Base-by-base conservation (phyloP, 805 yeast genomes). In the Candida golubevii region DNA sequence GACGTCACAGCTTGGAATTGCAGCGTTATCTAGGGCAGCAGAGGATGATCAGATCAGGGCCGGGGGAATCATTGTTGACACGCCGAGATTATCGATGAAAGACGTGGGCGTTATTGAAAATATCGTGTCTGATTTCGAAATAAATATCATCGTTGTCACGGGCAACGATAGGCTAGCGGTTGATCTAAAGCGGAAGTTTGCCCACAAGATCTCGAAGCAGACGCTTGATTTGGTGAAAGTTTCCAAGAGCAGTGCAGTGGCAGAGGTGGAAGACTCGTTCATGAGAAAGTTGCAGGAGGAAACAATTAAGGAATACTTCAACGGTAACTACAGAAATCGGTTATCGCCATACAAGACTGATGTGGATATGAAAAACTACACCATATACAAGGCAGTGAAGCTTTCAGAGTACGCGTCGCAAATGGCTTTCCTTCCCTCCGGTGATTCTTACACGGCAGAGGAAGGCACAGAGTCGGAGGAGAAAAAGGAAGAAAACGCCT, bases 281-380 rank as follows among this genome's bases (percentile, higher is more conserved):
- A 69, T 74, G 32, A 74, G 98, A 57, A 78, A 82, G 32, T 42
- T 76, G 18, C 98, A 91, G 61, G 88, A 89, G 55, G 74, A 79
- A 35, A 71, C 83, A 6, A 88, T 91, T 42, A 80, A 81, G 58
- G 95, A 90, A 58, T 93, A 93, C 62, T 93, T 93, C 57, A 88
- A 93, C 59, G 99, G 99, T 2, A 77, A 77, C 6, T 65, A 74
- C 14, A 74, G 74, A 36, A 75, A 79, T 5, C 78, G 82, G 6
- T 71, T 93, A 42, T 83, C 95, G 14, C 98, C 99, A 2, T 90
- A 82, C 62, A 85, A 95, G 6, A 78, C 88, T 1, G 88, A 89
- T 18, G 80, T 82, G 2, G 88, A 81, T 56, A 70, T 76, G 45
- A 72, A 75, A 12, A 84, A 80, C 44, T 66, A 87, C 8, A 66